phyloP scores from a whole-genome alignment of 1,139 yeast genomes.

The Hansenula lynferdii region DNA sequence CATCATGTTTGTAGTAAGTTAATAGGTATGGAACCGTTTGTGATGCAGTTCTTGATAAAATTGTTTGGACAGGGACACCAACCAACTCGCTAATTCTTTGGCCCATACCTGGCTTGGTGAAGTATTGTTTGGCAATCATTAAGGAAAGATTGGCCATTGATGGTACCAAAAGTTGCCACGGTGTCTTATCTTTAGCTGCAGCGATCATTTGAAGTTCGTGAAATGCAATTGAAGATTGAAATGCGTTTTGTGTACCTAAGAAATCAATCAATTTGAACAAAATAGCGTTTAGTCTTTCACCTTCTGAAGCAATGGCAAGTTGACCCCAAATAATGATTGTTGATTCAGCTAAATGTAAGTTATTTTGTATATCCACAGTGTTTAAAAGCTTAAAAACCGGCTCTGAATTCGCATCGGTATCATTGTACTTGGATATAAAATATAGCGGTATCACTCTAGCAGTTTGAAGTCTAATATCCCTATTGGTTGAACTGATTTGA shows the following conservation, averaged over 20 bases:
- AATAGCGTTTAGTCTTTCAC: slow-evolving; percentile 58
- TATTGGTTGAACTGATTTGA: slow-evolving; percentile 30
- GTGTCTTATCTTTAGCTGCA: slow-evolving; percentile 27
- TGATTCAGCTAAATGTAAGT: slow-evolving; percentile 53
- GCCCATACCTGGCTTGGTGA: slow-evolving; percentile 48
- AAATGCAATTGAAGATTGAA: slow-evolving; percentile 59
- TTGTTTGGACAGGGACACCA: slow-evolving; percentile 55
- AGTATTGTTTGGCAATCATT: slow-evolving; percentile 50
- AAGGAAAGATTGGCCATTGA: slow-evolving; percentile 73
- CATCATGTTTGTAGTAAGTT: slow-evolving; percentile 57
- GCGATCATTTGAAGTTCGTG: slow-evolving; percentile 50
- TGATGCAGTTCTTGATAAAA: slow-evolving; percentile 63
- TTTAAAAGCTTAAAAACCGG: slow-evolving; percentile 12
- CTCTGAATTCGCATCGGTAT: slow-evolving; percentile 12
- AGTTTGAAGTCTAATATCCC: slow-evolving; percentile 50
- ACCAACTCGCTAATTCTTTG: slow-evolving; percentile 58
- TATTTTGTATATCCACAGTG: slow-evolving; percentile 6
- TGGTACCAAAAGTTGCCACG: slow-evolving; percentile 66
- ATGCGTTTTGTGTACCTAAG: slow-evolving; percentile 55
- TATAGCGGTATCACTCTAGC: slow-evolving; percentile 29
- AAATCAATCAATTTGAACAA: slow-evolving; percentile 55
- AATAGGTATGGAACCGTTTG: slow-evolving; percentile 76
- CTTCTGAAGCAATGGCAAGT: slow-evolving; percentile 51
- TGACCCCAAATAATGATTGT: slow-evolving; percentile 58
- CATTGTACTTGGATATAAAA: slow-evolving; percentile 10